Evolutionary conservation across 192 early-diverging fungal genomes (phyloP).

Genomic region (Blastocladiella britannica): DNA sequence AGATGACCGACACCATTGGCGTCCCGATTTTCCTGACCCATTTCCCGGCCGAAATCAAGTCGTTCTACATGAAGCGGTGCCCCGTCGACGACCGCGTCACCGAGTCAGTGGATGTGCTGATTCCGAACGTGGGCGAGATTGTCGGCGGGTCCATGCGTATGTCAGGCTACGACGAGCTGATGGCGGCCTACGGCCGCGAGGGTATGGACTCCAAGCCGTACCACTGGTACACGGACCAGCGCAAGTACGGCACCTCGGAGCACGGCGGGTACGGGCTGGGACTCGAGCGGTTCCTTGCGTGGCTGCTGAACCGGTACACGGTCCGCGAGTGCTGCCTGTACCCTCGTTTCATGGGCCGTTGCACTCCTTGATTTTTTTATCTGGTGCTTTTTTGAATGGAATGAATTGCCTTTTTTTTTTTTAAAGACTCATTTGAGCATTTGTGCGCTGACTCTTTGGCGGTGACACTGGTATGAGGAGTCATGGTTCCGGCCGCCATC

Average conservation of each 20-base stretch:
- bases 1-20: conserved; percentile 95
- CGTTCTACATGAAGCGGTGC: conserved; percentile 97
- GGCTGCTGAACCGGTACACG: conserved; percentile 76
- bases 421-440: not conserved
- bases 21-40: conserved; percentile 84
- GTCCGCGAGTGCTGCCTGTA: conserved; percentile 81
- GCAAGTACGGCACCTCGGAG: conserved; percentile 90
- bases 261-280: conserved; percentile 97
- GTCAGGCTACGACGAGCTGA: conserved; percentile 50
- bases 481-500: no score
- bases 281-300: conserved; percentile 89
- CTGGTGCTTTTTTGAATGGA: not conserved
- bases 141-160: conserved; percentile 97
- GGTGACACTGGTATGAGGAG: no score
- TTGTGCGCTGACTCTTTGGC: not conserved
- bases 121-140: conserved; percentile 97
- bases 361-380: conserved; percentile 36
- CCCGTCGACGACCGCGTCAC: conserved; percentile 64
- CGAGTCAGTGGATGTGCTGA: conserved; percentile 92
- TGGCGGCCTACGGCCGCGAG: conserved; percentile 68
- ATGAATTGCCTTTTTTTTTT: no score
- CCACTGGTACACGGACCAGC: conserved; percentile 99
- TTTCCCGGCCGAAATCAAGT: conserved; percentile 96
- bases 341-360: conserved; percentile 76
- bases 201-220: conserved; percentile 80